These are phyloP conservation scores for Calocybe gangraenosa DNA, from an alignment of 768 basidiomycete species.

Conservation along the genomic window DNA sequence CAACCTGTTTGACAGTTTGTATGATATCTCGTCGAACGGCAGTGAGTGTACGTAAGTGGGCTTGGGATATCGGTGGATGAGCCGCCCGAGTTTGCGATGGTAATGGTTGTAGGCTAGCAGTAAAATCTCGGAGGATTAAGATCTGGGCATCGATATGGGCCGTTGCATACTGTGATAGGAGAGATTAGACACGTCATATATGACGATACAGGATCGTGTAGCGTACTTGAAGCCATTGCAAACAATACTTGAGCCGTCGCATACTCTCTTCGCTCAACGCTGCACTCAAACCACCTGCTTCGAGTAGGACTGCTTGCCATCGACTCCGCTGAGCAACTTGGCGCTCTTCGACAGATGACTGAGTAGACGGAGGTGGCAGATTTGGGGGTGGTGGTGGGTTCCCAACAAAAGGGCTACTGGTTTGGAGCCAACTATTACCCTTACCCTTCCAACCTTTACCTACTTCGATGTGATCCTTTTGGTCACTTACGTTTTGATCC, in stretches of 20 bases:
- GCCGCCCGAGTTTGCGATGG: slow-evolving; percentile 27
- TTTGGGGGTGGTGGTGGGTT: slow-evolving; percentile 26
- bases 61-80: slow-evolving; percentile 31
- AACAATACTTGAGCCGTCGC: slow-evolving; percentile 78
- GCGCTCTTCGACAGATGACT: slow-evolving; percentile 26
- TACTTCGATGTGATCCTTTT: slow-evolving; percentile 11
- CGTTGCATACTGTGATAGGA: slow-evolving; percentile 67
- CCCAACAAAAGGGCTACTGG: slow-evolving; percentile 31
- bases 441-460: slow-evolving; percentile 18
- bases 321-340: slow-evolving; percentile 72
- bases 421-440: slow-evolving; percentile 34
- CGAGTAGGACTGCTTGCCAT: slow-evolving; percentile 81
- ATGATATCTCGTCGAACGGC: slow-evolving; percentile 79
- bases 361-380: slow-evolving; percentile 22
- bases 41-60: slow-evolving; percentile 63
- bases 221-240: slow-evolving; percentile 83
- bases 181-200: not conserved
- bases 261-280: slow-evolving; percentile 91
- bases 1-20: slow-evolving; percentile 85
- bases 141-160: slow-evolving; percentile 86
- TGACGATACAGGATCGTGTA: slow-evolving; percentile 1
- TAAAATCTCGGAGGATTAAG: slow-evolving; percentile 78
- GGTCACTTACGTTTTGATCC: slow-evolving; percentile 2
- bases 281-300: slow-evolving; percentile 84
- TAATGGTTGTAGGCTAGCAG: slow-evolving; percentile 58